These are phyloP conservation scores for Poa annua DNA, from an alignment of 176 grass and related monocot genomes.

Conservation along the genomic window DNA sequence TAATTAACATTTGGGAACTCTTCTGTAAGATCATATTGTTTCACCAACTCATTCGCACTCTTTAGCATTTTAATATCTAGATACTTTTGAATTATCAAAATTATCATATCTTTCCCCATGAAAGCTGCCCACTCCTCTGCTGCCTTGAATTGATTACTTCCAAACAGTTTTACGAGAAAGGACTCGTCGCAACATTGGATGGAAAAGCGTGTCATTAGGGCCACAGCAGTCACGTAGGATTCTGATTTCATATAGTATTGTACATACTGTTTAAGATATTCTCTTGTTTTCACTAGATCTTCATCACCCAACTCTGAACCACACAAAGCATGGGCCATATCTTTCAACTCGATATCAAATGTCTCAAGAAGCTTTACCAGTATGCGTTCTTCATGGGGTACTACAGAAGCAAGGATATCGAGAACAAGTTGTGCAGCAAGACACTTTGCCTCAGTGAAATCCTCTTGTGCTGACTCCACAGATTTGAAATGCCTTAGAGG, in stretches of 20 bases:
- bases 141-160: slow-evolving; percentile 65
- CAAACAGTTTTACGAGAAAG: slow-evolving; percentile 69
- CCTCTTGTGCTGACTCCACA: slow-evolving; percentile 49
- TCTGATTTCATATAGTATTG: slow-evolving; percentile 62
- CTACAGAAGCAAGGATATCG: slow-evolving; percentile 65
- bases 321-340: slow-evolving; percentile 65
- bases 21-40: slow-evolving; percentile 70
- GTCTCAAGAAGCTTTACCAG: slow-evolving; percentile 82
- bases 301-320: slow-evolving; percentile 56
- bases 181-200: slow-evolving; percentile 64
- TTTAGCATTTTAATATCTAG: slow-evolving; percentile 81
- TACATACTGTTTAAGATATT: slow-evolving; percentile 55
- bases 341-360: slow-evolving; percentile 79
- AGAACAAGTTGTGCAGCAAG: slow-evolving; percentile 65
- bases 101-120: slow-evolving; percentile 72
- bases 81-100: slow-evolving; percentile 77
- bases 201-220: slow-evolving; percentile 69
- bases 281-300: slow-evolving; percentile 51
- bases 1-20: slow-evolving; percentile 83
- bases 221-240: slow-evolving; percentile 72
- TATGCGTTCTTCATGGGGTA: slow-evolving; percentile 81
- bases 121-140: slow-evolving; percentile 83
- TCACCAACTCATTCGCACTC: slow-evolving; percentile 81
- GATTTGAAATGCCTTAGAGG: slow-evolving; percentile 74
- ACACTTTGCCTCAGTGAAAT: slow-evolving; percentile 81